Evolutionary conservation across 192 early-diverging fungal genomes (phyloP).

Genomic region (Dispira simplex): DNA sequence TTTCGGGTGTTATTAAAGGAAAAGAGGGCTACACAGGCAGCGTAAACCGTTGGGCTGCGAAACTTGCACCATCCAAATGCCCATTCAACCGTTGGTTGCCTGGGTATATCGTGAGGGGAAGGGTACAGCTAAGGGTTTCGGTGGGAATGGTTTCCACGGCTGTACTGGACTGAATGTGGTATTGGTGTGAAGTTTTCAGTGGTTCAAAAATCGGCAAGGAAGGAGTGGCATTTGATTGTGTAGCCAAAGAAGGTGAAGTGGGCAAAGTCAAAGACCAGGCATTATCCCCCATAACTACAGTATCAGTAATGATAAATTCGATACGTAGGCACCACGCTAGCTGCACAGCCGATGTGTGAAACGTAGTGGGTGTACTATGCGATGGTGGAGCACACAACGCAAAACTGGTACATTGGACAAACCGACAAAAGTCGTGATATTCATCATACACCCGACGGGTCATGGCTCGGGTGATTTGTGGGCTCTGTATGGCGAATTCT

Average conservation of each 20-base stretch:
- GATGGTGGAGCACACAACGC: not conserved
- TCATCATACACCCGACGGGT: not conserved
- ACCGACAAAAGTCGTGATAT: constrained; percentile 4
- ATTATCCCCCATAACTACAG: not conserved
- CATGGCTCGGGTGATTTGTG: not conserved
- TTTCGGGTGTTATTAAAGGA: too few species aligned
- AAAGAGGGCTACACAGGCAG: too few species aligned
- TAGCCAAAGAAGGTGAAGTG: not conserved
- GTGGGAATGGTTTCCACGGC: not conserved
- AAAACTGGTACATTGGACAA: not conserved
- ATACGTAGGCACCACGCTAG: not conserved
- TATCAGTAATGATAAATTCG: not conserved
- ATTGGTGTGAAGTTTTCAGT: not conserved
- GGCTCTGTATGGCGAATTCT: not conserved
- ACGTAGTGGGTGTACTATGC: not conserved
- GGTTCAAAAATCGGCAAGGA: not conserved
- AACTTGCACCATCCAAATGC: too few species aligned
- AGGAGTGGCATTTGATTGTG: not conserved
- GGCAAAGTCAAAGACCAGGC: not conserved
- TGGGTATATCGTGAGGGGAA: not conserved
- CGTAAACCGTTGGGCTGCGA: too few species aligned
- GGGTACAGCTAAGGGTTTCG: not conserved
- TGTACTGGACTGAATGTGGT: not conserved
- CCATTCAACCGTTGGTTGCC: too few species aligned
- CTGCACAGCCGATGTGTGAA: not conserved